Conservation (phyloP, 345 rosid genomes). For the Fremontodendron californicum region DNA sequence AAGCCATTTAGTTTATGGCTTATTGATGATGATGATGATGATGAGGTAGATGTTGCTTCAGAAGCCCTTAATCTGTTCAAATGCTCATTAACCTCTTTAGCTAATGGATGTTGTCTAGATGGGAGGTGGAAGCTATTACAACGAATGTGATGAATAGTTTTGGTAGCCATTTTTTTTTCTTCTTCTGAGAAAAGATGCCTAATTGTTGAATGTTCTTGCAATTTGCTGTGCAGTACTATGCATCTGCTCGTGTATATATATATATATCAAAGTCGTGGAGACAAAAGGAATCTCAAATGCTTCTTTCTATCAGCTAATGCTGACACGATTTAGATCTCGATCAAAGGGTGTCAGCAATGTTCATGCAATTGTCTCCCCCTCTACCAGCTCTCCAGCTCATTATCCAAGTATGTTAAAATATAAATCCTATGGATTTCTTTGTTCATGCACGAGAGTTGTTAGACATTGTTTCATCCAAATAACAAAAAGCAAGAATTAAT, state of each 20-base stretch:
- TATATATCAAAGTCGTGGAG: neutral
- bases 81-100: neutral
- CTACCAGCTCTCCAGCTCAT: neutral
- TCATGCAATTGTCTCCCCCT: too few species aligned
- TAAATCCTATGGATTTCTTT: neutral
- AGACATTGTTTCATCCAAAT: neutral
- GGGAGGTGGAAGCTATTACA: neutral
- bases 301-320: neutral
- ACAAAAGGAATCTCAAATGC: neutral
- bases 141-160: neutral
- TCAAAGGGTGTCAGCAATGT: neutral
- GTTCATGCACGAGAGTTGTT: neutral
- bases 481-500: neutral
- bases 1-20: neutral
- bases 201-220: neutral
- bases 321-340: neutral
- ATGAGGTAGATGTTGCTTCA: neutral
- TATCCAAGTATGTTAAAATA: neutral
- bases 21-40: neutral
- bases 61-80: neutral
- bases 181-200: neutral
- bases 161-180: neutral
- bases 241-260: neutral
- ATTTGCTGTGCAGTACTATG: neutral
- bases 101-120: neutral